Evolutionary conservation across 148 eudicot species (phyloP).

Genomic region (Beta vulgaris): DNA sequence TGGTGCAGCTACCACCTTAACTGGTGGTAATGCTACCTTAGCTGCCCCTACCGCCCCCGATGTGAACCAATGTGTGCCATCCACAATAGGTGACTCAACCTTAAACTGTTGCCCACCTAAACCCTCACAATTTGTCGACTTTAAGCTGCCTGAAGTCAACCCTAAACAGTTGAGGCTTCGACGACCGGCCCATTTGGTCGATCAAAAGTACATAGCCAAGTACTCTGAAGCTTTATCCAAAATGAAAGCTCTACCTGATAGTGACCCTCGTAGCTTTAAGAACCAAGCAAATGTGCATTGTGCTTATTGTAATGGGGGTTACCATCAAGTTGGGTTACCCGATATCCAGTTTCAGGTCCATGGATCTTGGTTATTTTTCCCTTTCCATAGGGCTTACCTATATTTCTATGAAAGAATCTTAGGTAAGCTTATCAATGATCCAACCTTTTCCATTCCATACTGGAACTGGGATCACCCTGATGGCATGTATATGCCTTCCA

Average conservation of each 20-base stretch:
- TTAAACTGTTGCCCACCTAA: constrained; percentile 71
- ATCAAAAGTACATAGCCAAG: constrained; percentile 35
- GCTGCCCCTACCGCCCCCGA: constrained; percentile 63
- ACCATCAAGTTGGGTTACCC: constrained; percentile 68
- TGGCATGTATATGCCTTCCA: constrained; percentile 62
- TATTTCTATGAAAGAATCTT: constrained; percentile 68
- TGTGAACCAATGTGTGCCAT: constrained; percentile 53
- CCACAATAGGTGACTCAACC: constrained; percentile 27
- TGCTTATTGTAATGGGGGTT: constrained; percentile 84
- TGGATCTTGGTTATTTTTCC: constrained; percentile 77
- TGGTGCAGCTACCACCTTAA: constrained; percentile 37
- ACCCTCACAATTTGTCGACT: constrained; percentile 40
- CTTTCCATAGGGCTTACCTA: constrained; percentile 74
- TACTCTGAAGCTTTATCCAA: constrained; percentile 53
- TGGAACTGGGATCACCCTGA: constrained; percentile 79
- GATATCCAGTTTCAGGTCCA: constrained; percentile 69
- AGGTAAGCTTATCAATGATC: constrained; percentile 60
- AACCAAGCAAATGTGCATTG: constrained; percentile 89
- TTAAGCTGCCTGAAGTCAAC: constrained; percentile 32
- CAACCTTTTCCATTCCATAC: constrained; percentile 66
- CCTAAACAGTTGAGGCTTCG: constrained; percentile 40
- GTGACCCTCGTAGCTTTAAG: constrained; percentile 68
- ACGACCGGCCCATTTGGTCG: constrained; percentile 72
- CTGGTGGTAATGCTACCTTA: constrained; percentile 28
- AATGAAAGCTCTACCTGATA: constrained; percentile 69